These are phyloP conservation scores for Mycotypha africana DNA, from an alignment of 371 early-diverging fungal species.

Conservation along the genomic window DNA sequence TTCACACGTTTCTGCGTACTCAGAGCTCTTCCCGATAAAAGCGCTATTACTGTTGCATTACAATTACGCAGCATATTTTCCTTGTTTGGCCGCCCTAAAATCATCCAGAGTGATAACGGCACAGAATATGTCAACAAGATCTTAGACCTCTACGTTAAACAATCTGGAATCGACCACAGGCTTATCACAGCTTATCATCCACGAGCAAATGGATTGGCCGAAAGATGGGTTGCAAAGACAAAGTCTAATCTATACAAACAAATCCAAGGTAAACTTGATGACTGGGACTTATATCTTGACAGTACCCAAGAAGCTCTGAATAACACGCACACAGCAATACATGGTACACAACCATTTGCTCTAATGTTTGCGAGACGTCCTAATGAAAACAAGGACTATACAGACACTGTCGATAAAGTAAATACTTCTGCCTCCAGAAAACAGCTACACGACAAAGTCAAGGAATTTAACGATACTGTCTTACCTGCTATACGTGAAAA, in stretches of 20 bases:
- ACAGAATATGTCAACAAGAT: constrained; percentile 17
- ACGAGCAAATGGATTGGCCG: constrained; percentile 20
- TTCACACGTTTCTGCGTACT: constrained; percentile 18
- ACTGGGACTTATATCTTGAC: constrained; percentile 22
- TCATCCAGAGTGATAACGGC: constrained; percentile 24
- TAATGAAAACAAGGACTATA: constrained; percentile 2
- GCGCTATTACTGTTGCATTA: constrained; percentile 11
- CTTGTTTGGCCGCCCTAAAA: constrained; percentile 14
- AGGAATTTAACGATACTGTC: constrained; percentile 2
- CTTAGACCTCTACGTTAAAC: background rate
- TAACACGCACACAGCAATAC: background rate
- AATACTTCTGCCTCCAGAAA: background rate
- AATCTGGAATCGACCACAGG: constrained; percentile 12
- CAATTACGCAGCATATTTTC: constrained; percentile 10
- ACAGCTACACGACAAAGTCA: background rate
- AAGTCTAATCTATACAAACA: constrained; percentile 6
- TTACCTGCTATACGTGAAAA: constrained; percentile 8
- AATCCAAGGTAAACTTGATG: background rate
- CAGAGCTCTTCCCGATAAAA: constrained; percentile 16
- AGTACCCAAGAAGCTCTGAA: constrained; percentile 13
- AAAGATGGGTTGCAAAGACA: constrained; percentile 15
- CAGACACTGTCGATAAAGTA: background rate
- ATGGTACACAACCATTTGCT: constrained; percentile 4
- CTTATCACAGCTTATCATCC: constrained; percentile 18
- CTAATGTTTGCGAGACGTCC: constrained; percentile 14